Evolutionary conservation across 2,329 filamentous ascomycete genomes (phyloP).

Genomic region (Venturia asperata): DNA sequence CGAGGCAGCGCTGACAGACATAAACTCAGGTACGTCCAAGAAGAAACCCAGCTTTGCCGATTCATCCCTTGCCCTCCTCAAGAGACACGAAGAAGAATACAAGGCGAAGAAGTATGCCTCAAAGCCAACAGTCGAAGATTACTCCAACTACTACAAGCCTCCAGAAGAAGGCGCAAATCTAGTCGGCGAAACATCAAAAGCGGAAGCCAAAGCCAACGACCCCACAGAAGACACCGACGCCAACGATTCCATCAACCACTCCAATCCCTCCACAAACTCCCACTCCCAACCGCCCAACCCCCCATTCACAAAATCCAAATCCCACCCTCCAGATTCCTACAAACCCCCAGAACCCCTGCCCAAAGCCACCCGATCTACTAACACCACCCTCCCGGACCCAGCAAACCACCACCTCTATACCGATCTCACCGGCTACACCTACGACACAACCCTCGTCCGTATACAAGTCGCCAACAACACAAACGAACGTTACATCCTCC

Average conservation of each 20-base stretch:
- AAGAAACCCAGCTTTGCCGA: conserved; percentile 20
- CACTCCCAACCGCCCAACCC: background rate
- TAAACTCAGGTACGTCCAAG: conserved; percentile 34
- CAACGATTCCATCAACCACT: background rate
- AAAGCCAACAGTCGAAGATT: conserved; percentile 14
- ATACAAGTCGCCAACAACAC: conserved; percentile 40
- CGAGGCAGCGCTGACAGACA: conserved; percentile 27
- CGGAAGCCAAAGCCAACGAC: background rate
- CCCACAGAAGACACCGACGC: background rate
- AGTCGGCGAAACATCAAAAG: background rate
- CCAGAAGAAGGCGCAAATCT: background rate
- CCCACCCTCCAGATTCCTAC: conserved; percentile 1
- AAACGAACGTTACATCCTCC: conserved; percentile 45
- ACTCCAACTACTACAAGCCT: conserved; percentile 18
- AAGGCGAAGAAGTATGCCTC: conserved; percentile 18
- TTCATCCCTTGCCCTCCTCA: conserved; percentile 27
- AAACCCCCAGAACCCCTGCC: background rate
- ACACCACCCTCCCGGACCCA: background rate
- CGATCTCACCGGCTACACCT: conserved; percentile 56
- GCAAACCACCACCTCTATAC: conserved; percentile 58
- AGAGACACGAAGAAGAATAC: conserved; percentile 25
- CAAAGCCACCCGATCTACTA: background rate
- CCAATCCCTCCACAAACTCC: background rate
- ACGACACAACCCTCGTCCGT: conserved; percentile 56
- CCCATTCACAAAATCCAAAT: background rate